Evolutionary conservation across 1,284 basidiomycete genomes (phyloP), one percentile per base, ranked within the genome.

Genomic region (Puccinia novopanici): DNA sequence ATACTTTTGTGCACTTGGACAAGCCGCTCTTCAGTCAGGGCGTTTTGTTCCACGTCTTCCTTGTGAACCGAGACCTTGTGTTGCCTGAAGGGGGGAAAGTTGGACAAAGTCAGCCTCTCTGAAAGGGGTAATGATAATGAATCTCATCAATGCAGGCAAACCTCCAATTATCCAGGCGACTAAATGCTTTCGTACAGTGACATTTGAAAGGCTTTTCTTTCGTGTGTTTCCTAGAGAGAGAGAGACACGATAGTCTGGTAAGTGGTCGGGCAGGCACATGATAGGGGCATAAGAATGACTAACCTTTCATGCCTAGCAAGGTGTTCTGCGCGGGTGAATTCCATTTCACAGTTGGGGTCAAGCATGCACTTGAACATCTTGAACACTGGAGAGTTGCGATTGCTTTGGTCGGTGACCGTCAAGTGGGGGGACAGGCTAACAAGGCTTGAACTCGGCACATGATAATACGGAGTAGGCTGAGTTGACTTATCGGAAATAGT

Each of bases 121-220:
- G n/a, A n/a, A n/a, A n/a, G n/a, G n/a, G n/a, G 61, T 24, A 63
- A 8, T 15, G 19, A 54, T 9, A 61, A 37, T 12, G 12, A 13
- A 40, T 8, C 13, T 67, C 37, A 34, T 67, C 13, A n/a, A 50
- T 70, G 12, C n/a, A 50, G n/a, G 10, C 63, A 10, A 27, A 79
- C 76, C 76, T 70, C 76, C 76, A 79, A 57, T 79, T 79, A 61
- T 79, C 76, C n/a, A 79, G 50, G 13, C 76, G 48, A 71, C 76
- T 79, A 42, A 79, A 79, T 8, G 76, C 30, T 61, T 79, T 79
- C 13, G 50, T 27, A 37, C 76, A 79, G 40, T 79, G 76, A 27
- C 76, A 79, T 52, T 71, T 70, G 76, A 79, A 79, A 8, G 76
- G 76, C 50, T 79, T 79, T 34, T 79, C 65, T 61, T 70, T 70